These are phyloP conservation scores for Ustilago shanxiensis DNA, from an alignment of 1,284 basidiomycete genomes.

Conservation along the genomic window DNA sequence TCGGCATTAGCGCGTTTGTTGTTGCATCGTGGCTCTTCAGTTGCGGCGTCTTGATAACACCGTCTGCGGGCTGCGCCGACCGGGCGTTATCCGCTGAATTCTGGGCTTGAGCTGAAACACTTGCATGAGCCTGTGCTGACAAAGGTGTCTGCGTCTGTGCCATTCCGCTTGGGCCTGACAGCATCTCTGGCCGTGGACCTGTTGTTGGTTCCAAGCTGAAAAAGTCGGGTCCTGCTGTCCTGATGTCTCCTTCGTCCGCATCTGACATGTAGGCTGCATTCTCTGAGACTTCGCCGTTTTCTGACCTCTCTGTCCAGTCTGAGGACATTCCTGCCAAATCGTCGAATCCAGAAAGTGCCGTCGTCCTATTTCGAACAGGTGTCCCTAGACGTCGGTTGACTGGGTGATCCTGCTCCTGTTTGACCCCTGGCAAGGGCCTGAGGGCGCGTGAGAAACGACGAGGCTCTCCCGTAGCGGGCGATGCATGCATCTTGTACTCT, in stretches of 20 bases:
- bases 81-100: not conserved
- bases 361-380: conserved; percentile 10
- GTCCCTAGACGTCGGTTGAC: conserved; percentile 11
- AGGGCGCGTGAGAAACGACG: conserved; percentile 19
- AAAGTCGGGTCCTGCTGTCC: conserved; percentile 9
- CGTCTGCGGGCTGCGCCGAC: not conserved
- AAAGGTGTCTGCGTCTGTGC: not conserved
- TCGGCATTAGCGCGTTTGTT: not conserved
- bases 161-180: not conserved
- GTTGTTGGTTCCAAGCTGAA: conserved; percentile 17
- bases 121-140: not conserved
- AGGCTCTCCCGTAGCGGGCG: not conserved
- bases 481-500: not conserved
- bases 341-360: conserved; percentile 7
- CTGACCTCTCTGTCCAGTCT: conserved; percentile 54
- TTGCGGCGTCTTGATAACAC: not conserved
- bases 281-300: conserved; percentile 46
- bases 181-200: not conserved
- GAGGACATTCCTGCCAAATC: conserved; percentile 50
- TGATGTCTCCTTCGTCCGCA: conserved; percentile 17
- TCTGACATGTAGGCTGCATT: conserved; percentile 28
- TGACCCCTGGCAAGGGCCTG: not conserved
- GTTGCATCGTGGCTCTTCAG: not conserved
- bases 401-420: conserved; percentile 11
- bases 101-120: not conserved